Evolutionary conservation across 2,329 filamentous ascomycete genomes (phyloP), one percentile per base, ranked within the genome.

Genomic region (Arthrobotrys sphaeroides): DNA sequence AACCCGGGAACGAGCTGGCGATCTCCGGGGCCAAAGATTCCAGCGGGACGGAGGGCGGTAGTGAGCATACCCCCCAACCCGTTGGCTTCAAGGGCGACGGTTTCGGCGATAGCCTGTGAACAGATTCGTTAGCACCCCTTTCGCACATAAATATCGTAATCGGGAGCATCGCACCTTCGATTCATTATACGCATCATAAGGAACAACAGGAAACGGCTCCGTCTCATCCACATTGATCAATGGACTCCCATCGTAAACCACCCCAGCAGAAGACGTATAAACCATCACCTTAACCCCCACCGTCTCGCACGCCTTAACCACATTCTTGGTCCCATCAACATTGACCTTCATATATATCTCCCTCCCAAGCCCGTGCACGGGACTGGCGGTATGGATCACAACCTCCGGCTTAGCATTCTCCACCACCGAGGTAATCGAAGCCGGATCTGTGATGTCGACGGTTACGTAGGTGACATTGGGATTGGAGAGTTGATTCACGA

Each of bases 331-430:
- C 60, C 94, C 94, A 60, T 93, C 90, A 61, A 97, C 90, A 82
- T 98, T 99, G 81, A 98, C 91, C 82, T 89, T 90, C 80, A 88
- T 88, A 82, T 95, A 90, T 36, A 92, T 83, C 16, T 87, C 86
- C 78, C 90, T 85, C 79, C 86, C 83, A 80, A 87, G 83, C 80
- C 84, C 83, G 82, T 85, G 86, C 22, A 86, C 83, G 40, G 92
- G 91, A 33, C 90, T 92, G 18, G 94, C 95, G 1, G 94, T 96
- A 83, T 99, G 94, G 80, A 98, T 90, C 60, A 99, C 92, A 12
- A 96, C 88, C 81, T 93, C 89, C 18, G 94, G 94, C 79, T 87
- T 87, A 65, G 89, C 85, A 77, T 88, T 85, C 31, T 86, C 82
- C 79, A 98, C 89, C 47, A 92, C 84, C 38, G 86, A 84, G 42